Evolutionary conservation across 768 basidiomycete species (phyloP), one percentile per base, ranked within the genome.

Genomic region (Boletus edulis): DNA sequence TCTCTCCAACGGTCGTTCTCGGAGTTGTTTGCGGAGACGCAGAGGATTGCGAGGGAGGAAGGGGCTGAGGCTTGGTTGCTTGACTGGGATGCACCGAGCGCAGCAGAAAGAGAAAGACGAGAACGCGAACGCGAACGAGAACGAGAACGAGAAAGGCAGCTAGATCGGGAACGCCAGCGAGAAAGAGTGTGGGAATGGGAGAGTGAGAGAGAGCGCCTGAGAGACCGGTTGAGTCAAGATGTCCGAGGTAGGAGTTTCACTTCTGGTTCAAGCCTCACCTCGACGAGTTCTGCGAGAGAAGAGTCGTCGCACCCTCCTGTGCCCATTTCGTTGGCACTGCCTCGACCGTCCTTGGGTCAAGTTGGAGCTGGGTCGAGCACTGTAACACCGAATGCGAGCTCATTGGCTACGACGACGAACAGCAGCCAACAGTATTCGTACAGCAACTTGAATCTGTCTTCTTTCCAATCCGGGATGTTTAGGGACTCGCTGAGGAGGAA

Each of bases 391-490:
- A 57, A 45, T 18, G 32, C 41, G 24, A 46, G 39, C 0, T 0
- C 54, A 14, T 37, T 51, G 22, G 48, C 45, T 10, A 5, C 55
- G 13, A 45, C 55, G 29, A 46, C 47, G n/a, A 62, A 60, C 42
- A 58, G 38, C 35, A 46, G 22, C n/a, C 58, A 57, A 31, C 58
- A 54, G 7, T 68, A 70, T 44, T 67, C 71, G 7, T 70, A 71
- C 46, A 61, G 56, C 49, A 71, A 63, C 44, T 27, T 70, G n/a
- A 67, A 70, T n/a, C 47, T 70, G 6, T 60, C 68, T 17, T 55
- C 69, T 38, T 70, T 70, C 49, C 69, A 69, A 34, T 67, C 69
- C 24, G 69, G 69, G 3, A 35, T 72, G 20, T 70, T 72, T 47
- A 64, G 69, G 29, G 69, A 70, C 54, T 72, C 69, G 27, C 32